A percentile compares a stretch with the other conserved stretches of the same genome.
These are phyloP conservation scores for Keithomyces neogunnii DNA, from an alignment of 2,329 filamentous ascomycete species.

Conservation along the genomic window DNA sequence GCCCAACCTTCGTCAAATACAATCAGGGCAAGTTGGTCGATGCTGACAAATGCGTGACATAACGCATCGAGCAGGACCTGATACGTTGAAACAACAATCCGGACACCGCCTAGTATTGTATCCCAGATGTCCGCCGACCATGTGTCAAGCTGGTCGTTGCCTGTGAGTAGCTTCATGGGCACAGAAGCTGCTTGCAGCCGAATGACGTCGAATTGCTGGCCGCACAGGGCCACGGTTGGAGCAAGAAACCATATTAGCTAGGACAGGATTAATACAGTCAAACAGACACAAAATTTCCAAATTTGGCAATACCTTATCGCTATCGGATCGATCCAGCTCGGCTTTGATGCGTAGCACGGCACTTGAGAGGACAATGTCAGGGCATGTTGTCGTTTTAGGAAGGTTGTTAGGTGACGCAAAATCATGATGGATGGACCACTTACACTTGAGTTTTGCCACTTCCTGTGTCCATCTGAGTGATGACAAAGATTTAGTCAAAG, in stretches of 20 bases:
- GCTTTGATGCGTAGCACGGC: slow-evolving; percentile 59
- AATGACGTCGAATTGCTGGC: slow-evolving; percentile 57
- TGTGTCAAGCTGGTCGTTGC: slow-evolving; percentile 59
- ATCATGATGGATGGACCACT: slow-evolving; percentile 15
- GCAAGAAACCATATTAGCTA: slow-evolving; percentile 64
- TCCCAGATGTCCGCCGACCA: slow-evolving; percentile 68
- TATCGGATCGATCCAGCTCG: slow-evolving; percentile 47
- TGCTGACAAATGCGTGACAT: slow-evolving; percentile 61
- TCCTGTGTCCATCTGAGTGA: slow-evolving; percentile 66
- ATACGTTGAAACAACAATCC: slow-evolving; percentile 71
- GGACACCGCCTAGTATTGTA: slow-evolving; percentile 51
- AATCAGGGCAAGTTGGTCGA: slow-evolving; percentile 56
- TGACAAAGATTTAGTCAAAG: not conserved
- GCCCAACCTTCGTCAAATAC: slow-evolving; percentile 73
- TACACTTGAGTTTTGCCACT: slow-evolving; percentile 74
- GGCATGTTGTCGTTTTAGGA: not conserved
- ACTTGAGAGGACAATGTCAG: slow-evolving; percentile 26
- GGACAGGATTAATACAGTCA: not conserved
- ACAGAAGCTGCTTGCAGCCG: slow-evolving; percentile 49
- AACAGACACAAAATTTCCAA: not conserved
- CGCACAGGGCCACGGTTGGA: slow-evolving; percentile 58
- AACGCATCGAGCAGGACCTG: slow-evolving; percentile 69
- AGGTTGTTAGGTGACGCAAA: not conserved
- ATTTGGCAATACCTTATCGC: slow-evolving; percentile 41
- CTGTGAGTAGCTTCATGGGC: slow-evolving; percentile 54